Percentiles rank a stretch among this genome's conserved stretches.
These are phyloP conservation scores for Lachnellula hyalina DNA, from an alignment of 2,329 filamentous ascomycete species.

Conservation along the genomic window DNA sequence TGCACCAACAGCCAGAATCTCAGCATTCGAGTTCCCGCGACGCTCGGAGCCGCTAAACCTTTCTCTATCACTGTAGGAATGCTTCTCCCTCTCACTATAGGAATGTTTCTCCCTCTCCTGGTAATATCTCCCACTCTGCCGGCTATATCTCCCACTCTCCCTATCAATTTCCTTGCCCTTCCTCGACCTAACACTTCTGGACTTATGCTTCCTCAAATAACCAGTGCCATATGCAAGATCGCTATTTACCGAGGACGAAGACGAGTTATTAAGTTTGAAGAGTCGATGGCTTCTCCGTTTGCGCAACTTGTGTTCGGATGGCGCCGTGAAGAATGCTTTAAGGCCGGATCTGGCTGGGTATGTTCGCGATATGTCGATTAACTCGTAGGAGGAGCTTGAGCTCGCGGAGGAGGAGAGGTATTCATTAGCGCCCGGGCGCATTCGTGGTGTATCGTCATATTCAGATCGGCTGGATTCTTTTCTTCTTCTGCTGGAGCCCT, in stretches of 20 bases:
- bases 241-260: constrained; percentile 61
- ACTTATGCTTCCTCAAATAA: constrained; percentile 35
- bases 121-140: background rate
- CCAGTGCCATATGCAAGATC: constrained; percentile 64
- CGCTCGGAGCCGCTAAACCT: constrained; percentile 6
- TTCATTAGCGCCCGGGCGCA: constrained; percentile 12
- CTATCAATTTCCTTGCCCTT: constrained; percentile 26
- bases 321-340: constrained; percentile 56
- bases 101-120: constrained; percentile 4
- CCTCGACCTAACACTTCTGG: constrained; percentile 21
- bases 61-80: constrained; percentile 5
- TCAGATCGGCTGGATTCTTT: constrained; percentile 7
- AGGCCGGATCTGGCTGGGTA: constrained; percentile 48
- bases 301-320: constrained; percentile 46
- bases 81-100: constrained; percentile 5
- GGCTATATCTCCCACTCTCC: constrained; percentile 20
- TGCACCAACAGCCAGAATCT: constrained; percentile 42
- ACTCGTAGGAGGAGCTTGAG: constrained; percentile 40
- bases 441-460: constrained; percentile 19
- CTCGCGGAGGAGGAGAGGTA: constrained; percentile 23
- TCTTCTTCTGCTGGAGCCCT: constrained; percentile 16
- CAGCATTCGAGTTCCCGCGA: constrained; percentile 36
- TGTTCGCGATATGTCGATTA: constrained; percentile 60
- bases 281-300: constrained; percentile 46
- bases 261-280: constrained; percentile 56